Evolutionary conservation across 2,329 filamentous ascomycete genomes (phyloP).

Genomic region (Cercospora sojina): DNA sequence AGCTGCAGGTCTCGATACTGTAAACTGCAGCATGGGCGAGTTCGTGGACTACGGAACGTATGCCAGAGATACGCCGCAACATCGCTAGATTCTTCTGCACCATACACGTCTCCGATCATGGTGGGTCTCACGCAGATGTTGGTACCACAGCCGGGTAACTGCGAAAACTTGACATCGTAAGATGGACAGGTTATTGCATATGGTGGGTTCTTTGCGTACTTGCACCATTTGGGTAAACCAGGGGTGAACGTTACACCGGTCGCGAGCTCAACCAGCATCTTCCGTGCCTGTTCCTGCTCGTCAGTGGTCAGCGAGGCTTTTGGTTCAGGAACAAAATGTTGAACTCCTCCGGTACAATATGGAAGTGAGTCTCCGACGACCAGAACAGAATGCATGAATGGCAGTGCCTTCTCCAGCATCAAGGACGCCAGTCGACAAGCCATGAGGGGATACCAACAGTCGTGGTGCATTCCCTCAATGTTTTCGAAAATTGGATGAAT

Average conservation of each 20-base stretch:
- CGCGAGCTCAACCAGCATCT: neutral
- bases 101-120: neutral
- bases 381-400: neutral
- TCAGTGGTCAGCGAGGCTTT: neutral
- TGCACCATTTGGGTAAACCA: neutral
- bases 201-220: too few relatives aligned
- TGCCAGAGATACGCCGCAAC: neutral
- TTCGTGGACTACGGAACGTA: neutral
- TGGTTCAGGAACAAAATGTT: neutral
- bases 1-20: neutral
- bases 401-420: neutral
- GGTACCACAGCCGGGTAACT: neutral
- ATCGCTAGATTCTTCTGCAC: neutral
- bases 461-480: neutral
- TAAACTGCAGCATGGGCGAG: neutral
- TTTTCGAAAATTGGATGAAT: neutral
- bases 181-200: neutral
- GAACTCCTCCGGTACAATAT: neutral
- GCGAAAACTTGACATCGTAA: neutral
- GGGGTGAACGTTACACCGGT: neutral
- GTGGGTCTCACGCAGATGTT: neutral
- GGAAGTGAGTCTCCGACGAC: neutral
- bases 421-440: neutral
- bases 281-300: neutral
- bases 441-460: neutral